phyloP scores from a whole-genome alignment of 129 eudicot species.

The Lactuca saligna region DNA sequence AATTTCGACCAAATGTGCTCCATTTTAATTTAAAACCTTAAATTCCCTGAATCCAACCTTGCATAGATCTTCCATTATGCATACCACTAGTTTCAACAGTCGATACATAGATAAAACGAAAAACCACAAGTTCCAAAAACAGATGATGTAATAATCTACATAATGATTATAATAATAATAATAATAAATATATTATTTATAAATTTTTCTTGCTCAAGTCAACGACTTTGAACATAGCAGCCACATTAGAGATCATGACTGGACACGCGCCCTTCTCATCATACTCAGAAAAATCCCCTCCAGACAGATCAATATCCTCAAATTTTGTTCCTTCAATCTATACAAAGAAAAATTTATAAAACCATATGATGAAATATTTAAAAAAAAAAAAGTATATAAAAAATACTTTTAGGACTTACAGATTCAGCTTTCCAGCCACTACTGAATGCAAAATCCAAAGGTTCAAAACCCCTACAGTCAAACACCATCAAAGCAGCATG shows the following conservation, averaged over 20 bases:
- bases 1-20: too few relatives aligned
- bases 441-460: constrained; percentile 70
- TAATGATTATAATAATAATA: too few relatives aligned
- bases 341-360: neutral
- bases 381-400: neutral
- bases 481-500: constrained; percentile 73
- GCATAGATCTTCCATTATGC: constrained; percentile 7
- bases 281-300: constrained; percentile 78
- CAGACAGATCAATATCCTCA: constrained; percentile 69
- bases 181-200: too few relatives aligned
- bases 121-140: constrained; percentile 13
- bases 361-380: neutral
- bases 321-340: constrained; percentile 76
- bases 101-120: constrained; percentile 2
- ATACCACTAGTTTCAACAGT: constrained; percentile 5
- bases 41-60: constrained; percentile 3
- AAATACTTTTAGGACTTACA: constrained; percentile 46
- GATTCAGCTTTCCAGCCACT: constrained; percentile 81
- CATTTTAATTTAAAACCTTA: too few relatives aligned
- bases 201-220: constrained; percentile 26
- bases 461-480: constrained; percentile 92
- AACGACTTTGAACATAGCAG: constrained; percentile 53
- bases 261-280: constrained; percentile 82
- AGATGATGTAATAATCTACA: neutral
- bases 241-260: constrained; percentile 79